Conservation (phyloP, 257 asterid genomes). For the Salvia miltiorrhiza region DNA sequence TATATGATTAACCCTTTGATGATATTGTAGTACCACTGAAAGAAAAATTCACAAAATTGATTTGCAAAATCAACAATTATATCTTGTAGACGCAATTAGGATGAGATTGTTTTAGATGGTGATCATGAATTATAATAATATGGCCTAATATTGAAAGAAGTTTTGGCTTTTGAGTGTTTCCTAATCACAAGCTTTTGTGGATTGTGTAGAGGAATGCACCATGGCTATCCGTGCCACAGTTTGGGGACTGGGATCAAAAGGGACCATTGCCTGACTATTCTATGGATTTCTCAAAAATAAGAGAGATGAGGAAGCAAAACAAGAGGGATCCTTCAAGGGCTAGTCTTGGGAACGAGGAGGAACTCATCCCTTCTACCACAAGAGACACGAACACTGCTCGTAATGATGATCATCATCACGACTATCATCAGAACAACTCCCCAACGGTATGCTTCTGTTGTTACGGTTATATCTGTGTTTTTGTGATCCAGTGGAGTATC, state of each 20-base stretch:
- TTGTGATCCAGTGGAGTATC: neutral
- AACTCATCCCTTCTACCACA: slow-evolving; percentile 51
- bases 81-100: neutral
- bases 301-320: slow-evolving; percentile 90
- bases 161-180: neutral
- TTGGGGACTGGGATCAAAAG: slow-evolving; percentile 96
- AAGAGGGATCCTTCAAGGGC: slow-evolving; percentile 81
- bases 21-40: neutral
- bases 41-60: neutral
- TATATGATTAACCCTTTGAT: neutral
- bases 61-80: neutral
- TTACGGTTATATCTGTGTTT: neutral
- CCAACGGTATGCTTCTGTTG: slow-evolving; percentile 52
- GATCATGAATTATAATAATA: neutral
- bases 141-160: neutral
- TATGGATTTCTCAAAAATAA: slow-evolving; percentile 76
- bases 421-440: slow-evolving; percentile 49
- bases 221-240: slow-evolving; percentile 92
- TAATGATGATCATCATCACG: slow-evolving; percentile 36
- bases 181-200: neutral
- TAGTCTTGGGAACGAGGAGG: slow-evolving; percentile 88
- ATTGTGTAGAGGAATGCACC: slow-evolving; percentile 50
- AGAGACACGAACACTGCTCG: slow-evolving; percentile 31
- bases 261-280: slow-evolving; percentile 79
- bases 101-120: neutral